phyloP scores from a whole-genome alignment of 164 flowering plant genomes.

The Akebia trifoliata region DNA sequence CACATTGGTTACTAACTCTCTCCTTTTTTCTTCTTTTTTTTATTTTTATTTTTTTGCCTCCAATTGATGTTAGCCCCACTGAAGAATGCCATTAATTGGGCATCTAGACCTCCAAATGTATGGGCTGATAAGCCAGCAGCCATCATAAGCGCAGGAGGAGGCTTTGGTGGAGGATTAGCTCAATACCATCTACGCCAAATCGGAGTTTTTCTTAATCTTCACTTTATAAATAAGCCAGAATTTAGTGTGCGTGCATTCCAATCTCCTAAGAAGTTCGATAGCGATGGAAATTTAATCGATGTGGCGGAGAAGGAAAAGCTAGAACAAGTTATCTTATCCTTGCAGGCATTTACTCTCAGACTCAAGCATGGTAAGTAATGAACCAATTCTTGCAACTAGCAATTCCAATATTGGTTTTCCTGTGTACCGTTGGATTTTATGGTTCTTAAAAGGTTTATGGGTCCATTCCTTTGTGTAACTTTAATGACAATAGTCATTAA shows the following conservation, averaged over 20 bases:
- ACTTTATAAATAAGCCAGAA: slow-evolving; percentile 85
- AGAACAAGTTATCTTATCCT: slow-evolving; percentile 44
- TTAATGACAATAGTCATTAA: too few relatives aligned
- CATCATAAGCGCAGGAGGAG: slow-evolving; percentile 62
- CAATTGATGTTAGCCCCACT: slow-evolving; percentile 35
- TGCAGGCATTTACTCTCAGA: slow-evolving; percentile 51
- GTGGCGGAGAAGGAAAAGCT: slow-evolving; percentile 33
- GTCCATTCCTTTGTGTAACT: too few relatives aligned
- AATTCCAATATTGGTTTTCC: not conserved
- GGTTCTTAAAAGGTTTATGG: not conserved
- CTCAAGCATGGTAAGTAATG: slow-evolving; percentile 32
- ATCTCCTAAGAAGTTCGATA: slow-evolving; percentile 65
- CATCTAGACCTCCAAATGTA: slow-evolving; percentile 78
- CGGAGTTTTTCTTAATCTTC: slow-evolving; percentile 77
- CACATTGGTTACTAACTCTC: not conserved
- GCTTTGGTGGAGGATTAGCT: slow-evolving; percentile 53
- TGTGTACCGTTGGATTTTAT: too few relatives aligned
- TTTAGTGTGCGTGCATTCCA: slow-evolving; percentile 46
- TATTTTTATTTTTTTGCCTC: too few relatives aligned
- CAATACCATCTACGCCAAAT: slow-evolving; percentile 86
- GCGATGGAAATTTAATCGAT: slow-evolving; percentile 62
- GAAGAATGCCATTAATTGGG: slow-evolving; percentile 95
- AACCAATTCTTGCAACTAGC: not conserved
- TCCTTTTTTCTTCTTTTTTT: too few relatives aligned
- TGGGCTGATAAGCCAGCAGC: slow-evolving; percentile 93